Conservation (phyloP, 1,284 basidiomycete species). For the Ceratobasidium sp. region DNA sequence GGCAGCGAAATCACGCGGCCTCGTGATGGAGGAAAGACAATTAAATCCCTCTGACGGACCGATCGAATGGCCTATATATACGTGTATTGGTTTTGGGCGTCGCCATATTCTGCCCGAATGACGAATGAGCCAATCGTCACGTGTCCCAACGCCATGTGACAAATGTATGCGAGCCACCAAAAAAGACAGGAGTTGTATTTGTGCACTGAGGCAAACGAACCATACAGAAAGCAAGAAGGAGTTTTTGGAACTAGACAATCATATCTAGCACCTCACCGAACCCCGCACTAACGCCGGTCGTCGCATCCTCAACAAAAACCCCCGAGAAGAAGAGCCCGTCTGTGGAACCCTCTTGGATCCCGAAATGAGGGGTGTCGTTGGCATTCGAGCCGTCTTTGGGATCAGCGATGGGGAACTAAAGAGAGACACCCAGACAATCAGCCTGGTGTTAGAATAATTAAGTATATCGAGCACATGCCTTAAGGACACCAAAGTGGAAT, state of each 20-base stretch:
- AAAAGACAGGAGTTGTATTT: too few species aligned
- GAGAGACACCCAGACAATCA: neutral
- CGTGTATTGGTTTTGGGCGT: too few species aligned
- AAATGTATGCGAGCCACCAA: too few species aligned
- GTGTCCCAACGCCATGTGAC: neutral
- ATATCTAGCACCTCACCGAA: neutral
- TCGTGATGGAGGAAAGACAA: too few species aligned
- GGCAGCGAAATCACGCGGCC: too few species aligned
- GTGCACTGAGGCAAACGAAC: too few species aligned
- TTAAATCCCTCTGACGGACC: too few species aligned
- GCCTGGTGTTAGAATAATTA: too few species aligned
- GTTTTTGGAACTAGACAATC: too few species aligned
- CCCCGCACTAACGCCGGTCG: slow-evolving; percentile 36
- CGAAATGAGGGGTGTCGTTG: slow-evolving; percentile 39
- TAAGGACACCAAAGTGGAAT: slow-evolving; percentile 37
- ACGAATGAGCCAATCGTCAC: neutral
- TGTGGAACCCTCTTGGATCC: slow-evolving; percentile 42
- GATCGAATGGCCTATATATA: slow-evolving; percentile 6
- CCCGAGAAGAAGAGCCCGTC: slow-evolving; percentile 42
- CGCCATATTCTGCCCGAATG: slow-evolving; percentile 19
- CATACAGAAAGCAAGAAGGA: too few species aligned
- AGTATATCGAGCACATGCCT: neutral
- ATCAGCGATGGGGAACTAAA: slow-evolving; percentile 61
- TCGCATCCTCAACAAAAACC: slow-evolving; percentile 41
- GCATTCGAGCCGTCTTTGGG: slow-evolving; percentile 53